phyloP scores from a whole-genome alignment of 192 early-diverging fungal genomes.

The Linderina pennispora region DNA sequence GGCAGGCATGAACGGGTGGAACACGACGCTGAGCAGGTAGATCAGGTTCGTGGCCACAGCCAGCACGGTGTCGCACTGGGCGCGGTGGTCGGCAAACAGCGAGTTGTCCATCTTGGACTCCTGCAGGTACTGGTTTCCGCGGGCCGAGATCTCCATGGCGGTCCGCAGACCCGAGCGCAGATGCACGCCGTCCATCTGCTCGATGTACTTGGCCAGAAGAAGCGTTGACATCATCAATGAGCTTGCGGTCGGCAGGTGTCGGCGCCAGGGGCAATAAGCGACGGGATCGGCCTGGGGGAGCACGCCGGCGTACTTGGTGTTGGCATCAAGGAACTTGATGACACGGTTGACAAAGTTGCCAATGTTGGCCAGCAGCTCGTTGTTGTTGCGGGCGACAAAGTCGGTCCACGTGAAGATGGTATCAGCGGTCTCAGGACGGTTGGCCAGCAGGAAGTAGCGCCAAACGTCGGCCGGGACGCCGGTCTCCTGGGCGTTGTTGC shows the following conservation, averaged over 20 bases:
- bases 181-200: conserved; percentile 76
- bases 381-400: conserved; percentile 93
- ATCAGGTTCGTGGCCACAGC: conserved; percentile 76
- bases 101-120: conserved; percentile 87
- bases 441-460: conserved; percentile 93
- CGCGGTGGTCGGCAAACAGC: conserved; percentile 70
- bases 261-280: conserved; percentile 37
- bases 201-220: conserved; percentile 70
- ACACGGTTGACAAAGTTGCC: conserved; percentile 99
- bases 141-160: conserved; percentile 92
- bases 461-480: conserved; percentile 89
- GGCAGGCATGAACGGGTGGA: conserved; percentile 91
- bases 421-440: conserved; percentile 90
- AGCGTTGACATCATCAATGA: conserved; percentile 80
- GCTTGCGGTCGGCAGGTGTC: conserved; percentile 57
- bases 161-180: conserved; percentile 72
- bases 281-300: conserved; percentile 57
- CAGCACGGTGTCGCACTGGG: conserved; percentile 84
- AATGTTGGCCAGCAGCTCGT: conserved; percentile 88
- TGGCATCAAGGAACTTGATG: conserved; percentile 75
- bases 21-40: conserved; percentile 80
- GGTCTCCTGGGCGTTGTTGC: conserved; percentile 87
- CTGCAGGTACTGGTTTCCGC: conserved; percentile 94
- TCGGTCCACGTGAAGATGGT: conserved; percentile 90
- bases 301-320: conserved; percentile 83